Conservation (phyloP, 208 protist species). For the Phytomonas francai region DNA sequence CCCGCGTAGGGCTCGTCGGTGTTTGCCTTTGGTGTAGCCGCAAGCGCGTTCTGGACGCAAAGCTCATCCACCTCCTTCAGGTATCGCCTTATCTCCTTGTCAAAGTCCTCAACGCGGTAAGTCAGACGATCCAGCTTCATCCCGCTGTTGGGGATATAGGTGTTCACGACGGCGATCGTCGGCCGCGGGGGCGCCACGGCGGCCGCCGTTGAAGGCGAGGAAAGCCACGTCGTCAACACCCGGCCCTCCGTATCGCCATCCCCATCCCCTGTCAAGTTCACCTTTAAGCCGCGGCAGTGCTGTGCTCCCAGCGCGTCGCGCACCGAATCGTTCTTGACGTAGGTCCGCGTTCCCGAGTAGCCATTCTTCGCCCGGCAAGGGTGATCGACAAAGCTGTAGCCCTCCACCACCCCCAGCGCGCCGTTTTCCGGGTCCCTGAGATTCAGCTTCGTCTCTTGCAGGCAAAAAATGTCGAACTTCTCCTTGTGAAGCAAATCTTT, state of each 20-base stretch:
- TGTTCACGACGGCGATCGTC: constrained; percentile 75
- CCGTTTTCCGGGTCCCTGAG: constrained; percentile 38
- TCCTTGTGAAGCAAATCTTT: constrained; percentile 44
- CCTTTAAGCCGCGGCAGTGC: constrained; percentile 25
- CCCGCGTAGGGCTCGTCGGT: constrained; percentile 13
- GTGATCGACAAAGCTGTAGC: constrained; percentile 76
- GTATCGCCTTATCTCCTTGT: constrained; percentile 56
- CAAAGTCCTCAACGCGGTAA: constrained; percentile 79
- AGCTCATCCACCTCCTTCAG: constrained; percentile 24
- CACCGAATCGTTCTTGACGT: constrained; percentile 31
- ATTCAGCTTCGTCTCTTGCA: constrained; percentile 93
- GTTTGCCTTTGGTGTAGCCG: not conserved
- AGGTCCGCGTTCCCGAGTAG: constrained; percentile 85
- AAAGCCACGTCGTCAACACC: constrained; percentile 77
- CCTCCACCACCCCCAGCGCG: constrained; percentile 46
- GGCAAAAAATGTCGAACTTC: constrained; percentile 75
- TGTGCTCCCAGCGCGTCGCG: constrained; percentile 13
- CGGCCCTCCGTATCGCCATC: constrained; percentile 80
- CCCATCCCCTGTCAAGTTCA: constrained; percentile 12
- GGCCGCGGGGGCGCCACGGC: constrained; percentile 12
- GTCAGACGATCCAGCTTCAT: constrained; percentile 80
- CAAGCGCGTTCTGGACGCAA: constrained; percentile 16
- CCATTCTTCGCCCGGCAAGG: constrained; percentile 70
- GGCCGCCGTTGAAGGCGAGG: not conserved
- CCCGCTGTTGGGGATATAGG: constrained; percentile 92